Evolutionary conservation across 2,329 filamentous ascomycete genomes (phyloP), one percentile per base, ranked within the genome.

Genomic region (Colletotrichum phormii): DNA sequence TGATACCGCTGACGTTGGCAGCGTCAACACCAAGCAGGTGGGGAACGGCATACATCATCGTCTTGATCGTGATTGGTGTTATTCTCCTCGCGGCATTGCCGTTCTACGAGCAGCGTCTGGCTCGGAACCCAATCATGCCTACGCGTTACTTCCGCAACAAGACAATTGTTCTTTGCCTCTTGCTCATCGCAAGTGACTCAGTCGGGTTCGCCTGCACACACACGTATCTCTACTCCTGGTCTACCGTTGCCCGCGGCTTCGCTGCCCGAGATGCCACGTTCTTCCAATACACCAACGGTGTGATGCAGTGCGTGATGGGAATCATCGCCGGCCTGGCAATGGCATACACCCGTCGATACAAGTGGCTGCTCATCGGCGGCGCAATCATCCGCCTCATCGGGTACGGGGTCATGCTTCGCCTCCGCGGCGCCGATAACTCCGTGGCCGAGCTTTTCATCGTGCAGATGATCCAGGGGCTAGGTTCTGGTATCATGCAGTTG

Each of bases 1-100:
- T 91, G 26, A 82, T 92, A 2, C 89, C 90, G 1, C 86, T 92
- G 76, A 90, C 85, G 8, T 80, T 91, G 22, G 84, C 84, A 15
- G 80, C 82, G 15, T 55, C 31, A 81, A 80, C 62, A 81, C 83
- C 26, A 80, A 82, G 55, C 76, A 83, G 72, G 8, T 87, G 85
- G 85, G 77, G 79, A 54, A 84, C 83, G 9, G 77, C 77, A 57
- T 81, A 82, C 69, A 86, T 88, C 72, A 81, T 88, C 57, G 77
- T 80, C 22, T 86, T 88, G 84, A 81, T 82, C 49, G 83, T 87
- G 1, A 72, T 91, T n/a, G 90, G 90, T 1, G 80, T 84, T 11
- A 75, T 88, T 8, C 85, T 88, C 67, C 80, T 91, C 1, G 74
- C 86, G 15, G 72, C 81, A 13, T 84, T 87, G 66, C 82, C 81